These are phyloP conservation scores for Dothiorella sarmentorum DNA, from an alignment of 2,329 filamentous ascomycete genomes.

Conservation along the genomic window DNA sequence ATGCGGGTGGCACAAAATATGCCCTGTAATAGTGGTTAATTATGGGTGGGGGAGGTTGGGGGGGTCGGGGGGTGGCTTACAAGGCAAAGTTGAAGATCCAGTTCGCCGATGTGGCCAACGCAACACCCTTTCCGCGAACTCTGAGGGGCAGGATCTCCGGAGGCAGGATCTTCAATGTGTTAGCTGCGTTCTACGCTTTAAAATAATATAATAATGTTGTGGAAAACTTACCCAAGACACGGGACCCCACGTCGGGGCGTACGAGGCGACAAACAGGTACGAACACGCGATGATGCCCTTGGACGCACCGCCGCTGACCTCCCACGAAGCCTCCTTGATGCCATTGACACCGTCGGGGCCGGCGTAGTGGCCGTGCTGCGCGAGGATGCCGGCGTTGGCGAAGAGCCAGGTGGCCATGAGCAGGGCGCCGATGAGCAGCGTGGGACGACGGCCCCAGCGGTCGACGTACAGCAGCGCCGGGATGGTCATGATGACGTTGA, in stretches of 20 bases:
- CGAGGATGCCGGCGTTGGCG: slow-evolving; percentile 60
- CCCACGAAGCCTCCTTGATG: slow-evolving; percentile 41
- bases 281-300: slow-evolving; percentile 62
- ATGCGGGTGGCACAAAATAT: slow-evolving; percentile 56
- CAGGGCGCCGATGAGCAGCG: slow-evolving; percentile 62
- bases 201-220: too few species aligned
- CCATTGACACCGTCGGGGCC: slow-evolving; percentile 39
- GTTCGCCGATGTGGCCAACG: slow-evolving; percentile 58
- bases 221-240: slow-evolving; percentile 42
- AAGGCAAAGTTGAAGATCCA: slow-evolving; percentile 57
- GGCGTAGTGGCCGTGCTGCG: slow-evolving; percentile 52
- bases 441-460: slow-evolving; percentile 67
- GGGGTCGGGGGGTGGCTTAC: too few species aligned
- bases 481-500: slow-evolving; percentile 77
- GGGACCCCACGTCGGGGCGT: slow-evolving; percentile 62
- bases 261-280: slow-evolving; percentile 70
- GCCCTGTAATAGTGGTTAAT: too few species aligned
- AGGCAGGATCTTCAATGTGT: slow-evolving; percentile 46
- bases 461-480: slow-evolving; percentile 74
- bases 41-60: too few species aligned
- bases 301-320: slow-evolving; percentile 38
- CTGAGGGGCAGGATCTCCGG: slow-evolving; percentile 61
- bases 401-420: slow-evolving; percentile 64
- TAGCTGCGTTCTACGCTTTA: too few species aligned
- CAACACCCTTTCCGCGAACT: slow-evolving; percentile 61